Percentiles rank a stretch among this genome's conserved stretches.
Conservation (phyloP, 2,329 filamentous ascomycete genomes). For the Colletotrichum sp. region DNA sequence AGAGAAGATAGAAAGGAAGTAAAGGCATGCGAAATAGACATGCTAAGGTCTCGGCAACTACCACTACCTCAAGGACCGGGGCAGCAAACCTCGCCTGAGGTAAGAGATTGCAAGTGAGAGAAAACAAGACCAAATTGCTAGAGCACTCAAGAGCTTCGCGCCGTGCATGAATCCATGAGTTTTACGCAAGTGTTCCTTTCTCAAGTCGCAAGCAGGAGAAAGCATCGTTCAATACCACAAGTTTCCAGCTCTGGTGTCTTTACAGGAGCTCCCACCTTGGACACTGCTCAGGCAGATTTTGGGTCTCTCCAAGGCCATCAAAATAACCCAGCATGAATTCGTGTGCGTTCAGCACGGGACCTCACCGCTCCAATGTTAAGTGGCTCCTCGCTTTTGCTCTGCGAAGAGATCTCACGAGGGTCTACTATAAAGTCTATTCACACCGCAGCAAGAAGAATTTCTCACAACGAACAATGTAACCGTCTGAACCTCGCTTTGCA, state of each 20-base stretch:
- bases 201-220: neutral
- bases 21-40: neutral
- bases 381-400: neutral
- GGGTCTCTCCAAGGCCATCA: neutral
- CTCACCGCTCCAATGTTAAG: no score
- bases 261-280: neutral
- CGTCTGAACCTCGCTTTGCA: no score
- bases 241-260: neutral
- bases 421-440: neutral
- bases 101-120: neutral
- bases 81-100: neutral
- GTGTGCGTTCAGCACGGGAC: neutral
- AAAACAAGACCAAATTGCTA: neutral
- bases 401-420: neutral
- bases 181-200: rapidly evolving
- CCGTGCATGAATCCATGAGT: no score
- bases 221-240: neutral
- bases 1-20: neutral
- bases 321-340: neutral
- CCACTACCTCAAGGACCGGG: rapidly evolving
- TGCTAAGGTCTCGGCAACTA: neutral
- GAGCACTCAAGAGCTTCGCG: neutral
- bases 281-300: neutral
- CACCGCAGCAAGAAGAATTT: no score
- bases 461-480: no score